Evolutionary conservation across 164 flowering plant genomes (phyloP).

Genomic region (Buxus sempervirens): DNA sequence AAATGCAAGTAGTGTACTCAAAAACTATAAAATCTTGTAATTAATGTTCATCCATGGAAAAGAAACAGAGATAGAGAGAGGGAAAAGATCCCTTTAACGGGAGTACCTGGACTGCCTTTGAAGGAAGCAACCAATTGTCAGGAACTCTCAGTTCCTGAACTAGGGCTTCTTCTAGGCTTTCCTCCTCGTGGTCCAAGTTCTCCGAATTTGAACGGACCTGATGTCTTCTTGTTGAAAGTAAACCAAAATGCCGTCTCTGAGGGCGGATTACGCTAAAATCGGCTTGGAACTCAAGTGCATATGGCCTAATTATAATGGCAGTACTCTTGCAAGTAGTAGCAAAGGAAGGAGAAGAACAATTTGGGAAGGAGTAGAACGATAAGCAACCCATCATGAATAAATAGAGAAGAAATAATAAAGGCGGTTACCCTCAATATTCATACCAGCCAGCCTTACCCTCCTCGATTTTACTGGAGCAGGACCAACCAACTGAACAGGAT

Average conservation of each 20-base stretch:
- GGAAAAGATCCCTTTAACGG: neutral
- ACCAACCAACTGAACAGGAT: no score
- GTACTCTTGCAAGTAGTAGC: neutral
- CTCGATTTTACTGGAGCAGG: no score
- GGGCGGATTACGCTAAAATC: neutral
- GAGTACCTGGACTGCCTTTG: slow-evolving; percentile 68
- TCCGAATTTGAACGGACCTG: slow-evolving; percentile 17
- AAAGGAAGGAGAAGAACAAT: neutral
- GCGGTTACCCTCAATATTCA: no score
- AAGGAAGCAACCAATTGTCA: slow-evolving; percentile 60
- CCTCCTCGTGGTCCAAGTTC: slow-evolving; percentile 22
- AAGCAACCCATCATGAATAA: neutral
- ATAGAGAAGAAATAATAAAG: no score
- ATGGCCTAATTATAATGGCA: neutral
- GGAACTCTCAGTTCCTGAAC: slow-evolving; percentile 72
- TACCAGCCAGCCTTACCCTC: no score
- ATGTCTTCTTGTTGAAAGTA: neutral
- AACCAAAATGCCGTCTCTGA: neutral
- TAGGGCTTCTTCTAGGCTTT: slow-evolving; percentile 16
- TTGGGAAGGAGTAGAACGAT: neutral
- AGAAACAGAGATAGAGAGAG: neutral
- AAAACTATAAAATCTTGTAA: no score
- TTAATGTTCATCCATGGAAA: no score
- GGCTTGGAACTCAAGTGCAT: neutral
- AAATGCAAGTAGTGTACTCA: no score